phyloP scores from a whole-genome alignment of 345 rosid genomes.

The Euclidium syriacum region DNA sequence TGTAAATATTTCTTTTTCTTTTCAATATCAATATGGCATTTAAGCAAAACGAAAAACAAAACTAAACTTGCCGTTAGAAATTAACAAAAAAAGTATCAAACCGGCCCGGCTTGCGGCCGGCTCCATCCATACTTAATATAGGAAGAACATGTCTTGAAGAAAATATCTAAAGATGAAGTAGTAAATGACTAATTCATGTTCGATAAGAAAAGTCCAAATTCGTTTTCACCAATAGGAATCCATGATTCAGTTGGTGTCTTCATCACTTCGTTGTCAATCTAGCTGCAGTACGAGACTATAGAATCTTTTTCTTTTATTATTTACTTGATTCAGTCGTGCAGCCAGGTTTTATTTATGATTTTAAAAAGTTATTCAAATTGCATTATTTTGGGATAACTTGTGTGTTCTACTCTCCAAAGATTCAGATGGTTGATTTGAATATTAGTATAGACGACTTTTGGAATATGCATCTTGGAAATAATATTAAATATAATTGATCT shows the following conservation, averaged over 20 bases:
- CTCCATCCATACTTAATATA: neutral
- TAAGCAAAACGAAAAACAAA: too few species aligned
- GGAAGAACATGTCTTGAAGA: conserved; percentile 5
- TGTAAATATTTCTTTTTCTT: too few species aligned
- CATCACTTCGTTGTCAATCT: conserved; percentile 11
- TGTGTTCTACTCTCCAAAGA: neutral
- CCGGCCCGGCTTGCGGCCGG: neutral
- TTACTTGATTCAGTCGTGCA: conserved; percentile 13
- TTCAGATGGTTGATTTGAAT: conserved; percentile 14
- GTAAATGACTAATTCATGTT: neutral
- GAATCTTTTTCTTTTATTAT: neutral
- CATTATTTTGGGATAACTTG: neutral
- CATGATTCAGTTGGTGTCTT: conserved; percentile 13
- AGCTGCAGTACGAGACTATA: neutral
- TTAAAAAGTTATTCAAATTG: neutral
- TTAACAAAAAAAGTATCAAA: neutral
- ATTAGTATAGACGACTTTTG: conserved; percentile 34
- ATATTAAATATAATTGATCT: conserved; percentile 1
- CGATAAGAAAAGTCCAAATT: conserved; percentile 19
- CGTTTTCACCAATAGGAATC: conserved; percentile 10
- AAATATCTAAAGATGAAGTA: conserved; percentile 7
- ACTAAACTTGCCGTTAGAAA: too few species aligned
- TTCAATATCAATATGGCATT: too few species aligned
- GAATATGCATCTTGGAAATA: conserved; percentile 16
- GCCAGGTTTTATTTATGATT: conserved; percentile 10